phyloP scores from a whole-genome alignment of 306 rosid genomes.

The Alnus rubra region DNA sequence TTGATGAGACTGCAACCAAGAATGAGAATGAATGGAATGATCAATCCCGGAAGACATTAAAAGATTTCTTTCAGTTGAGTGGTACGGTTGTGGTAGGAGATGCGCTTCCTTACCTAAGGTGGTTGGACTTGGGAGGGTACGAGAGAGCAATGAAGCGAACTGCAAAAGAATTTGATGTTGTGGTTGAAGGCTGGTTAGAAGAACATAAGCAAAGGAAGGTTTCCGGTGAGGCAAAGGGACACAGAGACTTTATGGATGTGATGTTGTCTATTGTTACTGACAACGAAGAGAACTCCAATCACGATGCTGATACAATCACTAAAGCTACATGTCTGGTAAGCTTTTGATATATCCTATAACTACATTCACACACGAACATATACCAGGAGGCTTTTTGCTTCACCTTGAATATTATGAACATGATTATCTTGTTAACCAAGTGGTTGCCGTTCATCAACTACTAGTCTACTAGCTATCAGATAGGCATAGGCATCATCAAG shows the following conservation, averaged over 20 bases:
- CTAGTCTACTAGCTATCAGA: too few relatives aligned
- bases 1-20: neutral
- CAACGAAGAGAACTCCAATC: neutral
- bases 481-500: too few relatives aligned
- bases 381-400: too few relatives aligned
- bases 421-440: too few relatives aligned
- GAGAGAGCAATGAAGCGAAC: slow-evolving; percentile 14
- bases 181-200: slow-evolving; percentile 20
- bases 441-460: too few relatives aligned
- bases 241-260: slow-evolving; percentile 35
- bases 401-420: too few relatives aligned
- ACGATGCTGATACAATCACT: slow-evolving; percentile 10
- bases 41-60: slow-evolving; percentile 6
- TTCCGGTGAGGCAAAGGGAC: neutral
- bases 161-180: slow-evolving; percentile 24
- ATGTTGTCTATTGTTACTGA: slow-evolving; percentile 21
- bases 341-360: neutral
- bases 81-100: slow-evolving; percentile 28
- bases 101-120: slow-evolving; percentile 37
- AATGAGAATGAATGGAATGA: slow-evolving; percentile 12
- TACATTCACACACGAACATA: too few relatives aligned
- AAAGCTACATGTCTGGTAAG: slow-evolving; percentile 20
- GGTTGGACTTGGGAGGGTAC: slow-evolving; percentile 49
- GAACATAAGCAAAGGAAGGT: slow-evolving; percentile 26
- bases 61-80: neutral